Evolutionary conservation across 768 basidiomycete species (phyloP).

Genomic region (Hemileccinum rubropunctum): DNA sequence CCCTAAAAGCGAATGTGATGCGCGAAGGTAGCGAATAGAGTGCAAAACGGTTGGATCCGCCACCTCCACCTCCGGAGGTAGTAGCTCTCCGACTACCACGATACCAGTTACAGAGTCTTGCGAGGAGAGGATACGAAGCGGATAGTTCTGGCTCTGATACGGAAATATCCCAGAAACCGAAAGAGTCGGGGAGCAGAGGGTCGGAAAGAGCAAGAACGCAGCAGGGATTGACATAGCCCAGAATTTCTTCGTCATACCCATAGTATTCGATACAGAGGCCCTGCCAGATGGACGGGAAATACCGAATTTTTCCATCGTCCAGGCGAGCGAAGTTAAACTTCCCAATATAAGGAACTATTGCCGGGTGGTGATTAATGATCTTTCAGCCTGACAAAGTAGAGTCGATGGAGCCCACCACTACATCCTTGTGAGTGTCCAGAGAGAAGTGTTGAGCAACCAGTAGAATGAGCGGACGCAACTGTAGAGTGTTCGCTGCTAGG

Average conservation of each 20-base stretch:
- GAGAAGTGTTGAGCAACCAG: constrained; percentile 12
- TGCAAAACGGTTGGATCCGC: constrained; percentile 36
- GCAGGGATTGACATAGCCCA: constrained; percentile 21
- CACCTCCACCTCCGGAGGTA: constrained; percentile 36
- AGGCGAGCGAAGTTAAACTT: constrained; percentile 12
- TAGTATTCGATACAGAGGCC: not conserved
- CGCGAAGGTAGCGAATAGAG: constrained; percentile 60
- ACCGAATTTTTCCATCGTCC: constrained; percentile 7
- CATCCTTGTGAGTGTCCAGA: constrained; percentile 19
- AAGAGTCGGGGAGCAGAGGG: constrained; percentile 54
- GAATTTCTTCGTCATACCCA: constrained; percentile 1
- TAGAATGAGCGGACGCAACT: constrained; percentile 22
- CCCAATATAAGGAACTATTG: constrained; percentile 26
- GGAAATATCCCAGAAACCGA: constrained; percentile 49
- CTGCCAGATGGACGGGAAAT: not conserved
- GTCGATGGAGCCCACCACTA: constrained; percentile 15
- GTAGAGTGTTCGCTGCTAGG: constrained; percentile 27
- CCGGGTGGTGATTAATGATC: not conserved
- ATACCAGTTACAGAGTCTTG: constrained; percentile 74
- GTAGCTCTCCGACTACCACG: constrained; percentile 76
- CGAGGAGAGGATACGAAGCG: constrained; percentile 66
- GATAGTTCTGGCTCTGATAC: constrained; percentile 50
- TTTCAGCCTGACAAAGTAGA: constrained; percentile 2
- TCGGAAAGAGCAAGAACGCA: constrained; percentile 38
- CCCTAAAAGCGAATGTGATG: constrained; percentile 62